Base-by-base conservation (phyloP, 2,329 filamentous ascomycete species). In the Colletotrichum spinosum region DNA sequence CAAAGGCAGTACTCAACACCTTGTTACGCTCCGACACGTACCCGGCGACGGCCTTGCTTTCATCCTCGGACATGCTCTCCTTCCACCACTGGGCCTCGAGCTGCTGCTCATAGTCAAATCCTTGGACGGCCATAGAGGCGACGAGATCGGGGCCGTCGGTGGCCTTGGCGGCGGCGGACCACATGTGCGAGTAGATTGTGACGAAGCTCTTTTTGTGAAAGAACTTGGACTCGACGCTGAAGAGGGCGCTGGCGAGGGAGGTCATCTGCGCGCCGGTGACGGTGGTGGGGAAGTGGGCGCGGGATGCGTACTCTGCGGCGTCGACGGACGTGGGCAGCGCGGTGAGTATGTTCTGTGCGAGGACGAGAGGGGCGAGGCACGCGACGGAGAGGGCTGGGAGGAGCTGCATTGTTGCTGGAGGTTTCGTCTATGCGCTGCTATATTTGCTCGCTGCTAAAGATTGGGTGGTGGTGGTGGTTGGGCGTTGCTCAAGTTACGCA, bases 91-190 rank as follows among this genome's bases (percentile, higher is more conserved):
- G 13, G 34, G 41, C 33, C 1, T 60, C 17, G 4, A 35, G 13
- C 37, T 44, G 37, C 2, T 33, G n/a, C 17, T 15, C 5, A 4
- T 45, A 8, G 34, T 25, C 52, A 3, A 35, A 51, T 6, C 56
- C 44, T 9, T 51, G 34, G 8, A 65, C 42, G 7, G 42, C 56
- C 34, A 65, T 54, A 2, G 68, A 69, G 1, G 63, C 67, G 17
- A 68, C 68, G 37, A 67, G 52, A 17, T 59, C 54, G 17, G 61
- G 59, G 17, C 63, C 59, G 54, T 69, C 48, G 42, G 53, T 60
- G 33, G 68, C 67, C 33, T 58, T 58, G 42, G 68, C 68, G 38
- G 63, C 68, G 37, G 67, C 68, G 39, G 67, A 62, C 54, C 50
- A 67, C 39, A 69, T 59, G 64, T 69, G 57, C 13, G 53, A 54